Percentiles rank a stretch among this genome's conserved stretches.
phyloP scores from a whole-genome alignment of 2,329 filamentous ascomycete genomes.

The Curvularia eragrostidis region DNA sequence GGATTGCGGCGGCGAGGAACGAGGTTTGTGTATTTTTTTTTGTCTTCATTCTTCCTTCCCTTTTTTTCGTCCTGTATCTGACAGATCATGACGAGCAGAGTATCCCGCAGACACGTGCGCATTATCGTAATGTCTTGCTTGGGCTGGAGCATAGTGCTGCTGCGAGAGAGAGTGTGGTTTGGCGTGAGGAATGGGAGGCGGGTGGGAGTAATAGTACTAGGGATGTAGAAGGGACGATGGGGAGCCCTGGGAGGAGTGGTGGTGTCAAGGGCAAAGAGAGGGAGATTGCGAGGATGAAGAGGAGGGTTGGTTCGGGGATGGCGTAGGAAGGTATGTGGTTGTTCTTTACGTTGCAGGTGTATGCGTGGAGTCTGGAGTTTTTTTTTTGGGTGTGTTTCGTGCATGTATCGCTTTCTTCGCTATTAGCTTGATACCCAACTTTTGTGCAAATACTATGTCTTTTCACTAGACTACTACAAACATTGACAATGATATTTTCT shows the following conservation, averaged over 20 bases:
- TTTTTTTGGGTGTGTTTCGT: no score
- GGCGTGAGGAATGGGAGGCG: slow-evolving; percentile 27
- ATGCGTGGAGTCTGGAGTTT: not conserved
- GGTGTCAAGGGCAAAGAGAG: slow-evolving; percentile 26
- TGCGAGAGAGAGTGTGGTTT: slow-evolving; percentile 4
- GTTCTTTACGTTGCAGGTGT: no score
- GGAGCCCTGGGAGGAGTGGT: slow-evolving; percentile 24
- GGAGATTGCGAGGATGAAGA: slow-evolving; percentile 21
- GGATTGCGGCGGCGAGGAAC: slow-evolving; percentile 39
- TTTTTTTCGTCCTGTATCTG: no score
- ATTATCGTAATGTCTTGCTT: slow-evolving; percentile 40
- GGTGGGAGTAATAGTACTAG: no score
- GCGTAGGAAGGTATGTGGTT: no score
- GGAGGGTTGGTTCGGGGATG: slow-evolving; percentile 4
- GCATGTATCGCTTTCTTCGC: no score
- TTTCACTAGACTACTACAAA: not conserved
- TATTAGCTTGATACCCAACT: no score
- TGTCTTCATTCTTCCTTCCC: not conserved
- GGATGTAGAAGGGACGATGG: slow-evolving; percentile 17
- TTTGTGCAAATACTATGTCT: not conserved
- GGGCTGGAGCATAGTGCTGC: not conserved
- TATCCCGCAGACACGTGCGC: slow-evolving; percentile 38
- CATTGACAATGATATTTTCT: not conserved
- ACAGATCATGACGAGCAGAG: slow-evolving; percentile 34
- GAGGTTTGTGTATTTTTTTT: slow-evolving; percentile 36